A percentile compares a stretch with the other conserved stretches of the same genome.
phyloP scores from a whole-genome alignment of 164 flowering plant genomes.

The Liquidambar formosana region DNA sequence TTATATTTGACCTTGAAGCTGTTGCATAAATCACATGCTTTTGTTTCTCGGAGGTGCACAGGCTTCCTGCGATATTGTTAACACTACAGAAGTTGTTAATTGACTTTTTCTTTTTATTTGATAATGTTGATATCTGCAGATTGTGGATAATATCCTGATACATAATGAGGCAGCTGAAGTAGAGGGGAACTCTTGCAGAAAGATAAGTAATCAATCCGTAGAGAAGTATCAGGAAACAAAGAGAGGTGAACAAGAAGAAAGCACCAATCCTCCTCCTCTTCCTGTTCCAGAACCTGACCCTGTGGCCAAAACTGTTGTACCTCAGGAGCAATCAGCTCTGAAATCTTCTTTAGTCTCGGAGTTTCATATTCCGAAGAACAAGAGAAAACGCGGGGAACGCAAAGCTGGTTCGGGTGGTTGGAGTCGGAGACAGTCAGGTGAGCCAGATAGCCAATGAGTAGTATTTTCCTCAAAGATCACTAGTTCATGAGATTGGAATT shows the following conservation, averaged over 20 bases:
- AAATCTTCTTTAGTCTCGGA: conserved; percentile 44
- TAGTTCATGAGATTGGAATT: conserved; percentile 8
- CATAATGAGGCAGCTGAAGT: conserved; percentile 42
- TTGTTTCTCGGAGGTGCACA: not conserved
- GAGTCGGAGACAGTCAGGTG: conserved; percentile 45
- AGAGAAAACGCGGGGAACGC: conserved; percentile 78
- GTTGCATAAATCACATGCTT: no score
- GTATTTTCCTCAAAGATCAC: not conserved
- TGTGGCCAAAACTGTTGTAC: not conserved
- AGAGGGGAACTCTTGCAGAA: conserved; percentile 31
- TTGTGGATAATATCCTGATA: conserved; percentile 48
- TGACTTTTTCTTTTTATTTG: not conserved
- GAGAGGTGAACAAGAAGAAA: conserved; percentile 35
- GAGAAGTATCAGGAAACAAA: conserved; percentile 28
- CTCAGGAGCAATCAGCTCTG: conserved; percentile 34
- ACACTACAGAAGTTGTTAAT: not conserved
- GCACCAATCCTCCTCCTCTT: conserved; percentile 14
- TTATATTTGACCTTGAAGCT: not conserved
- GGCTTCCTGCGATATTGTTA: not conserved
- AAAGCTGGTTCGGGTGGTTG: conserved; percentile 61
- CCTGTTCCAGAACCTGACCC: conserved; percentile 27
- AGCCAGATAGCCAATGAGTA: conserved; percentile 36
- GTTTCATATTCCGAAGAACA: conserved; percentile 50
- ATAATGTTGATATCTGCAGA: conserved; percentile 37
- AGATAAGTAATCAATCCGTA: conserved; percentile 16